phyloP scores from a whole-genome alignment of 352 stramenopile genomes.

The Phytopythium chamaehyphon region DNA sequence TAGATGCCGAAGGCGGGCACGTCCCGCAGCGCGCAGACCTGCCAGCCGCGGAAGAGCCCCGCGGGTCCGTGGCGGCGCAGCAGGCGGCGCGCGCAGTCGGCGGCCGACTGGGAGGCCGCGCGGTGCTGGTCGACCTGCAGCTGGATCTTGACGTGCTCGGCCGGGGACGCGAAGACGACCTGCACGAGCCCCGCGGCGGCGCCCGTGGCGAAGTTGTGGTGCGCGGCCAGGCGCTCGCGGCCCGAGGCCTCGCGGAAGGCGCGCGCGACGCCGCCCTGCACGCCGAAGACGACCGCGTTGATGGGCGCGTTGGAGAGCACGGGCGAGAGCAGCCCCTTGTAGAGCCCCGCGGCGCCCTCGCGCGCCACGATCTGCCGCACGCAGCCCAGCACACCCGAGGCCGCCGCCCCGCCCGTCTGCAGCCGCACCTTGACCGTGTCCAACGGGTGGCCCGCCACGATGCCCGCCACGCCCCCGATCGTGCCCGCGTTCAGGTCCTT shows the following conservation, averaged over 20 bases:
- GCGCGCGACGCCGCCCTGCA: conserved; percentile 59
- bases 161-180: conserved; percentile 63
- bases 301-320: conserved; percentile 83
- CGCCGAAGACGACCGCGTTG: conserved; percentile 80
- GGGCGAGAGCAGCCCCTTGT: conserved; percentile 69
- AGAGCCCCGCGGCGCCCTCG: conserved; percentile 65
- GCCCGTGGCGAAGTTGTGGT: conserved; percentile 55
- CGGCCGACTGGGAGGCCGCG: conserved; percentile 33
- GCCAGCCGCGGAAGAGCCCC: conserved; percentile 64
- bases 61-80: conserved; percentile 29
- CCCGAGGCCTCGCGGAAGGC: conserved; percentile 30
- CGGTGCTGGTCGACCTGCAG: conserved; percentile 60
- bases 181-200: conserved; percentile 61
- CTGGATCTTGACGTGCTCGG: conserved; percentile 84
- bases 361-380: conserved; percentile 44
- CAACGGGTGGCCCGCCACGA: conserved; percentile 75
- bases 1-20: conserved; percentile 78
- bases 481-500: conserved; percentile 84
- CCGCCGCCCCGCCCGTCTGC: conserved; percentile 42
- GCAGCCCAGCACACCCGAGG: conserved; percentile 38
- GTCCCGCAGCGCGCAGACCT: conserved; percentile 66
- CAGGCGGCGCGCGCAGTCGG: conserved; percentile 45
- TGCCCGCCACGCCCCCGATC: conserved; percentile 72
- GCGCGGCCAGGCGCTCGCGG: conserved; percentile 23
- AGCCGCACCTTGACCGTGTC: conserved; percentile 87